These are phyloP conservation scores for Dipteronia sinensis DNA, from an alignment of 345 rosid genomes.

Conservation along the genomic window DNA sequence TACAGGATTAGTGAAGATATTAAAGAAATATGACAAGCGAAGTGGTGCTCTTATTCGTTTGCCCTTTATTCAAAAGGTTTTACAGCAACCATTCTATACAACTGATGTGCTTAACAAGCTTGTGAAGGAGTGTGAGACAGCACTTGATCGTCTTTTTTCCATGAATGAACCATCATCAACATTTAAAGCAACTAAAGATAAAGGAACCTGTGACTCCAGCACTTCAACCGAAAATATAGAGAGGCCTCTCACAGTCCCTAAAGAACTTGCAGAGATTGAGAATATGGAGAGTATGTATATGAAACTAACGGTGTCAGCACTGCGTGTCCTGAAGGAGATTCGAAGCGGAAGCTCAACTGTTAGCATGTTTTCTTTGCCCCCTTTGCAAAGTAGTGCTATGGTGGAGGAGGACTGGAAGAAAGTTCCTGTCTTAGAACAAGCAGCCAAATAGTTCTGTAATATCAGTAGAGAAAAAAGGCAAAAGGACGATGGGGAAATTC, in stretches of 20 bases:
- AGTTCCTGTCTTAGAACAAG: slow-evolving; percentile 61
- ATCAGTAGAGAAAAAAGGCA: neutral
- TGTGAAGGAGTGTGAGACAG: slow-evolving; percentile 72
- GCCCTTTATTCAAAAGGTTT: slow-evolving; percentile 73
- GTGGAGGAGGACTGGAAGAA: slow-evolving; percentile 55
- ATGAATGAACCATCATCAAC: slow-evolving; percentile 17
- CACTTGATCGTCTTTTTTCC: slow-evolving; percentile 56
- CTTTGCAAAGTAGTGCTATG: slow-evolving; percentile 48
- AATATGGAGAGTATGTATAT: slow-evolving; percentile 59
- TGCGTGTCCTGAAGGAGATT: slow-evolving; percentile 69
- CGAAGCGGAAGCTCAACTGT: slow-evolving; percentile 81
- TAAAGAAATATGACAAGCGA: slow-evolving; percentile 85
- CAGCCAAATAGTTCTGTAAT: slow-evolving; percentile 42
- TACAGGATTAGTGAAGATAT: slow-evolving; percentile 77
- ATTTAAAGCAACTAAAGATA: slow-evolving; percentile 12
- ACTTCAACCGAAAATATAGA: slow-evolving; percentile 24
- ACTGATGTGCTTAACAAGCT: slow-evolving; percentile 72
- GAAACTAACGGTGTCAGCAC: slow-evolving; percentile 68
- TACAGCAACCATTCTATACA: slow-evolving; percentile 77
- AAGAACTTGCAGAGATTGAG: slow-evolving; percentile 60
- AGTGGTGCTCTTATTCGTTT: slow-evolving; percentile 70
- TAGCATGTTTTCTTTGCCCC: slow-evolving; percentile 71
- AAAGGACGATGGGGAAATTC: neutral
- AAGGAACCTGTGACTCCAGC: slow-evolving; percentile 15
- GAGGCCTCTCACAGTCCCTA: slow-evolving; percentile 35